Evolutionary conservation across 2,329 filamentous ascomycete species (phyloP).

Genomic region (Hyphodiscus sp.): DNA sequence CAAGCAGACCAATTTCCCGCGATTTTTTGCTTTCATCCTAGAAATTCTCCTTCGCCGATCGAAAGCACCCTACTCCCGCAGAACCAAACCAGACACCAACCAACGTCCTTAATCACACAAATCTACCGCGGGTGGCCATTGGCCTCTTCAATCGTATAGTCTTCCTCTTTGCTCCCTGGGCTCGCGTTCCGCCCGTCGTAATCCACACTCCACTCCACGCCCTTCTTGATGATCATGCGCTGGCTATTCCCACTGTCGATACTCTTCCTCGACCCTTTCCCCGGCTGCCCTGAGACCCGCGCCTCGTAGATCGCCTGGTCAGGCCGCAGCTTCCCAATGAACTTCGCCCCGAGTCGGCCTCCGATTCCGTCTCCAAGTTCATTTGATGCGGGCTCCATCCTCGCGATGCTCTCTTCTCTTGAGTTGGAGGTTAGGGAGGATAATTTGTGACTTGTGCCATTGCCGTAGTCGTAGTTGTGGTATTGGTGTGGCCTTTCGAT

Average conservation of each 20-base stretch:
- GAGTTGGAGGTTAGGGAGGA: neutral
- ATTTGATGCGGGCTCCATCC: neutral
- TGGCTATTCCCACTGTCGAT: slow-evolving; percentile 3
- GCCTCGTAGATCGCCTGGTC: slow-evolving; percentile 2
- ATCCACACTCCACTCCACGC: slow-evolving; percentile 4
- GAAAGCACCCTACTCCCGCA: too few relatives aligned
- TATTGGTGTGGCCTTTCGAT: neutral
- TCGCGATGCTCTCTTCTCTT: neutral
- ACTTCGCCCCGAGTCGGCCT: neutral
- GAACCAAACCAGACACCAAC: too few relatives aligned
- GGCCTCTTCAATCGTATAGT: neutral
- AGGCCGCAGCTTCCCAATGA: neutral
- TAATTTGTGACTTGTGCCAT: neutral
- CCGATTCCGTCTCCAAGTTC: neutral
- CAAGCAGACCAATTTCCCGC: too few relatives aligned
- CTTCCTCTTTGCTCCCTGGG: neutral
- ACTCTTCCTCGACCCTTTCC: neutral
- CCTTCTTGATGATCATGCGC: slow-evolving; percentile 6
- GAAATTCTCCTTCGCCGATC: too few relatives aligned
- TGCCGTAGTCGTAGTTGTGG: neutral
- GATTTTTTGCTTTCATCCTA: too few relatives aligned
- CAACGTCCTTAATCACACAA: too few relatives aligned
- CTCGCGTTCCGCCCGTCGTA: neutral
- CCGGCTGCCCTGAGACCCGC: neutral
- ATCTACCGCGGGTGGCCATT: neutral